Conservation (phyloP, 306 rosid genomes). For the Rosa rugosa region DNA sequence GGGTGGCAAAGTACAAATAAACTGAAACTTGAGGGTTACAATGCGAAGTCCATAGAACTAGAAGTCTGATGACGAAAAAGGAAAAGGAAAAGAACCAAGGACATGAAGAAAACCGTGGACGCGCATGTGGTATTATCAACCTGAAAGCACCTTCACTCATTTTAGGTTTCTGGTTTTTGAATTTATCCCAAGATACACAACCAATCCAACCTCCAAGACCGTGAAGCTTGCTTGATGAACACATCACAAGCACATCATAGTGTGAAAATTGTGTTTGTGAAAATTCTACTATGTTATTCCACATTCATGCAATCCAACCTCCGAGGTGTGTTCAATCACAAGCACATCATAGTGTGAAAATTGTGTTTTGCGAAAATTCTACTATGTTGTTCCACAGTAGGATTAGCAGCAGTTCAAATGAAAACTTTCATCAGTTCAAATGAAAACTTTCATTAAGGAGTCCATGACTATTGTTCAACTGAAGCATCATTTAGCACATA, state of each 20-base stretch:
- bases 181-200: neutral
- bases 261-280: neutral
- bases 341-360: neutral
- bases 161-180: neutral
- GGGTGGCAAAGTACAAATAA: too few species aligned
- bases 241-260: neutral
- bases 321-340: too few species aligned
- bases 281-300: neutral
- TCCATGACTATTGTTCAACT: neutral
- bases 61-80: neutral
- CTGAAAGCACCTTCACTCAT: neutral
- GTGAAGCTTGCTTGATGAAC: neutral
- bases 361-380: neutral
- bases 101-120: constrained; percentile 7
- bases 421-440: neutral
- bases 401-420: neutral
- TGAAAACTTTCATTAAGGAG: neutral
- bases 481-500: neutral
- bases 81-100: neutral
- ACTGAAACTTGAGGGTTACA: neutral
- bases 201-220: constrained; percentile 1
- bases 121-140: constrained; percentile 2
- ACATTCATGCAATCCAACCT: neutral
- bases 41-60: neutral
- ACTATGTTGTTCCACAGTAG: neutral